Evolutionary conservation across 139 green algal species (phyloP), one percentile per base, ranked within the genome.

Genomic region (Spirogloea muscicola): DNA sequence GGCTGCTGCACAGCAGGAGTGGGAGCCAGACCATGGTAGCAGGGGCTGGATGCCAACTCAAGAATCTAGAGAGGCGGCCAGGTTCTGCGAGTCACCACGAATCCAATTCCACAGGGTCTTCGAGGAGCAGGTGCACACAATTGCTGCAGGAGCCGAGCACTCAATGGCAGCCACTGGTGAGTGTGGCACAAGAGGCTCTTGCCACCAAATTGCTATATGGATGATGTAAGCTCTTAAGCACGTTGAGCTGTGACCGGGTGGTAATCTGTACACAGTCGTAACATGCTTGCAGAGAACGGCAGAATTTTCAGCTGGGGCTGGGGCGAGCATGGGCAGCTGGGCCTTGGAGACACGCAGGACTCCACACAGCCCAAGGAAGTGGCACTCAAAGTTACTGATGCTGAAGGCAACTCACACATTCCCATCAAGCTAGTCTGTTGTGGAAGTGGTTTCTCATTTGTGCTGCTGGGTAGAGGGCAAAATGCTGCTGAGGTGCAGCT

Each of bases 401-500:
- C 5, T 57, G 9, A 31, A 5, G 10, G 48, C 3, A 68, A 51
- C 33, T 29, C 10, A 37, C 13, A 4, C 10, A 36, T 7, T 68
- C 6, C 5, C n/a, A n/a, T n/a, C 29, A 33, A 36, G 59, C 13
- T 13, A 68, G 27, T 62, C 18, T 31, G 7, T 21, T 62, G 52
- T 62, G 52, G 52, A 7, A 62, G 52, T 62, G 52, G 52, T 7
- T 62, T 62, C 40, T 62, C n/a, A n/a, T n/a, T n/a, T n/a, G n/a
- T n/a, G n/a, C n/a, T n/a, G n/a, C n/a, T n/a, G n/a, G n/a, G n/a
- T n/a, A n/a, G n/a, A n/a, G n/a, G n/a, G n/a, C n/a, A n/a, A n/a
- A n/a, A n/a, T n/a, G n/a, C n/a, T n/a, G n/a, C n/a, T n/a, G n/a
- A n/a, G n/a, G n/a, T n/a, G n/a, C n/a, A n/a, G n/a, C n/a, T n/a